phyloP scores from a whole-genome alignment of 2,329 filamentous ascomycete genomes.

The Botryotinia calthae region DNA sequence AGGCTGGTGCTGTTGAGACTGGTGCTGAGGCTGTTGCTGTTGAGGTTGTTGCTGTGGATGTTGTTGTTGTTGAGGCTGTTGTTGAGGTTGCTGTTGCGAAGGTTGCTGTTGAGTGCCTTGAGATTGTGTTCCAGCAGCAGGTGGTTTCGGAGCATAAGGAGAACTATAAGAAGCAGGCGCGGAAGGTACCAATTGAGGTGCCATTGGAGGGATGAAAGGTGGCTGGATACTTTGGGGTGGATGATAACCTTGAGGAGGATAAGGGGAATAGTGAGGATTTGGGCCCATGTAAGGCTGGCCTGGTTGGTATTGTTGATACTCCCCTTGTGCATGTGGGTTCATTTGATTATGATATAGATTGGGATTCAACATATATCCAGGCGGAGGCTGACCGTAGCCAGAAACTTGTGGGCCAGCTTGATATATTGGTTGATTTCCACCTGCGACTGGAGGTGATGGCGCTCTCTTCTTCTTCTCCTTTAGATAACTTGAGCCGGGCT shows the following conservation, averaged over 20 bases:
- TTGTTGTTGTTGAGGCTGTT: constrained; percentile 19
- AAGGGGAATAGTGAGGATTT: constrained; percentile 21
- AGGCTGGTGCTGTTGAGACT: constrained; percentile 17
- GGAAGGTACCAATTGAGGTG: constrained; percentile 29
- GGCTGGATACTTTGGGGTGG: constrained; percentile 22
- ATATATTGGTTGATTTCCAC: constrained; percentile 34
- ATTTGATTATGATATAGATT: constrained; percentile 29
- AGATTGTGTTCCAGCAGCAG: constrained; percentile 21
- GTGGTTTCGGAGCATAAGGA: constrained; percentile 38
- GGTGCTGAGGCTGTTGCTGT: constrained; percentile 14
- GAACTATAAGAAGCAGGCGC: constrained; percentile 36
- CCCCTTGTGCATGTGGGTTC: constrained; percentile 25
- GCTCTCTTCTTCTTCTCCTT: constrained; percentile 51
- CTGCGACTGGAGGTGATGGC: constrained; percentile 43
- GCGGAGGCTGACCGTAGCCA: constrained; percentile 22
- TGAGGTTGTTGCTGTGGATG: constrained; percentile 13
- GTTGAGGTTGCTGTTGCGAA: constrained; percentile 7
- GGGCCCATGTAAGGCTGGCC: constrained; percentile 29
- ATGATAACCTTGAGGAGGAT: constrained; percentile 13
- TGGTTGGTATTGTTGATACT: constrained; percentile 26
- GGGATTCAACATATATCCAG: constrained; percentile 30
- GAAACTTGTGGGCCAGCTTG: constrained; percentile 29
- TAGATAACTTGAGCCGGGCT: constrained; percentile 52
- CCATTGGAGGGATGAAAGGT: constrained; percentile 26
- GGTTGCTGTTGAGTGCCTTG: constrained; percentile 20